Evolutionary conservation across 108 stramenopile genomes (phyloP), one percentile per base, ranked within the genome.

Genomic region (Pseudonitzschia multiseries): DNA sequence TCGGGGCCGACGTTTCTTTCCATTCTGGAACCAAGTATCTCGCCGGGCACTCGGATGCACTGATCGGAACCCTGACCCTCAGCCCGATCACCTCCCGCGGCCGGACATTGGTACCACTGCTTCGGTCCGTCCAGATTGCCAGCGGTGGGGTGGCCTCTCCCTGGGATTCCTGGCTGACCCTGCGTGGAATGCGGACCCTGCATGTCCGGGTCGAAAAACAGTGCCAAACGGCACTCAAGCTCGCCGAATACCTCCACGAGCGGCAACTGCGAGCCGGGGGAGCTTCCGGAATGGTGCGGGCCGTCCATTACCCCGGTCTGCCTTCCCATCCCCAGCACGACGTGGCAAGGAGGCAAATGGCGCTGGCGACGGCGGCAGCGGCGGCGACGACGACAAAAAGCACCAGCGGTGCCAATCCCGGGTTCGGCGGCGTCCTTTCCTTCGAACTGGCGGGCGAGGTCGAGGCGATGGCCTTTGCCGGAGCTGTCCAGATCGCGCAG

Each of bases 301-400:
- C 74, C 24, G 94, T 96, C 10, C 81, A 95, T 62, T 99, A 96
- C 74, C 98, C 98, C 41, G 97, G 96, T 26, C 83, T 99, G 50
- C 24, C 57, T 4, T 85, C 84, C 41, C 96, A 98, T 79, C 93
- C 93, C 15, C 86, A 93, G 32, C 91, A 96, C 69, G 86, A 78
- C n/a, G 51, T 97, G 10, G 96, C 96, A 22, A 70, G 66, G 66
- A 65, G 70, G 65, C 89, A 89, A 82, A 90, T 90, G 90, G 41
- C 26, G 24, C n/a, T 56, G 22, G 54, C n/a, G n/a, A n/a, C n/a
- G n/a, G n/a, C n/a, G n/a, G n/a, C n/a, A n/a, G n/a, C n/a, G n/a
- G 18, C 46, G 12, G 2, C 13, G 18, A 14, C 46, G 12, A 48
- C 4, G 18, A 18, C 46, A 48, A 18, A 26, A 18, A 8, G 5